A percentile compares a stretch with the other conserved stretches of the same genome.
These are phyloP conservation scores for Dendrobium officinale DNA, from an alignment of 106 monocot species.

Conservation along the genomic window DNA sequence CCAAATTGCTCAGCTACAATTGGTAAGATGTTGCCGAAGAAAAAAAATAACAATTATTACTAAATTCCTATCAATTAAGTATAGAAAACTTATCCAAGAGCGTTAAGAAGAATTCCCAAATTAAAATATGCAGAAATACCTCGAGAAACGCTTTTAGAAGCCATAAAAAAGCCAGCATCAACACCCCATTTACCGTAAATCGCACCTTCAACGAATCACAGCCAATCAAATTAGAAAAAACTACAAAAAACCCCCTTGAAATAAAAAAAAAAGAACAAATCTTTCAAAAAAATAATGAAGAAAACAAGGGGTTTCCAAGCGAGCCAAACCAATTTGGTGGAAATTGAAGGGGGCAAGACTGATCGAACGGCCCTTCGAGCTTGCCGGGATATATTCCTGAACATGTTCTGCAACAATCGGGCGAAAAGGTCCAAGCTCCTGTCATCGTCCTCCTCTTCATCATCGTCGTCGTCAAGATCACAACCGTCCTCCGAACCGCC, in stretches of 20 bases:
- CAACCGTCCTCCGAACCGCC: neutral
- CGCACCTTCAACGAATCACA: conserved; percentile 40
- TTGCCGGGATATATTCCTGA: conserved; percentile 62
- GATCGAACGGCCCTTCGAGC: conserved; percentile 68
- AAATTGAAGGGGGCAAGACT: conserved; percentile 68
- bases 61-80: neutral
- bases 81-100: neutral
- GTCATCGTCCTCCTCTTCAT: conserved; percentile 67
- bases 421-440: conserved; percentile 84
- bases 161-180: conserved; percentile 83
- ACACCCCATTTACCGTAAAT: conserved; percentile 81
- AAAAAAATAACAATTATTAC: neutral
- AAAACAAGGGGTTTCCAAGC: neutral
- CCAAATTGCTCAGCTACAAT: neutral
- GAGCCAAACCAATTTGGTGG: conserved; percentile 62
- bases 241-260: neutral
- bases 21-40: neutral
- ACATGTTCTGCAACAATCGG: conserved; percentile 56
- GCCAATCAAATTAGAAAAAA: neutral
- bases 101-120: neutral
- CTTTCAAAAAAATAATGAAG: neutral
- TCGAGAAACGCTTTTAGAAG: conserved; percentile 91
- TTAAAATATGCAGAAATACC: conserved; percentile 30
- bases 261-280: neutral
- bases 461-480: conserved; percentile 39